Conservation (phyloP, 2,329 filamentous ascomycete genomes). For the Samsoniella hepiali region DNA sequence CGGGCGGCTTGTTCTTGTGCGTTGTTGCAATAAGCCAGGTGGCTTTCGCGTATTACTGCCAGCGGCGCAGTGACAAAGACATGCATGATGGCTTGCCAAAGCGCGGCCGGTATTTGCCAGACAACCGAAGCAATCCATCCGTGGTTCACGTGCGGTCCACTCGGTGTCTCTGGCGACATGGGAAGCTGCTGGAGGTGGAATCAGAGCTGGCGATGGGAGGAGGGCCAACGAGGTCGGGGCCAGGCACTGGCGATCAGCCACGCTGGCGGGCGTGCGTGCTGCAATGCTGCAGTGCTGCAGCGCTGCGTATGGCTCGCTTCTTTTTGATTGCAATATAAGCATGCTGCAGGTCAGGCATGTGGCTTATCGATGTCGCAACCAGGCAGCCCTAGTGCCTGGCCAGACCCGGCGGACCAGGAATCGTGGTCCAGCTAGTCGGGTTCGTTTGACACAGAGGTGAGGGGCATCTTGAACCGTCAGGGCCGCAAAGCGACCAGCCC, state of each 20-base stretch:
- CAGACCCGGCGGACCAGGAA: neutral
- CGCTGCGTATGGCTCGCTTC: neutral
- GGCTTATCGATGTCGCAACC: conserved; percentile 7
- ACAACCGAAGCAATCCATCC: neutral
- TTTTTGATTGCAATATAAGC: conserved; percentile 4
- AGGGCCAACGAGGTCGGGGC: neutral
- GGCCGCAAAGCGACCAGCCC: neutral
- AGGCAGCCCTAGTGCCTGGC: conserved; percentile 6
- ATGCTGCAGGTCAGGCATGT: conserved; percentile 3
- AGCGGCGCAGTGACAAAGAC: conserved; percentile 8
- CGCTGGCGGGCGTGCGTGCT: neutral
- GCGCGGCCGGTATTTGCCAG: neutral
- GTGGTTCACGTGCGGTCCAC: conserved; percentile 4
- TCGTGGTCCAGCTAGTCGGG: conserved; percentile 13
- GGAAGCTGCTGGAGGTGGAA: neutral
- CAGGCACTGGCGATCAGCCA: conserved; percentile 5
- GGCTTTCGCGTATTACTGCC: neutral
- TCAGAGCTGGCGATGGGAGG: neutral
- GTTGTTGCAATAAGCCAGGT: neutral
- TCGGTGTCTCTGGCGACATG: neutral
- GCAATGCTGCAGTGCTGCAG: too few species aligned
- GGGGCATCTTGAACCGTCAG: neutral
- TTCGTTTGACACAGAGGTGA: neutral
- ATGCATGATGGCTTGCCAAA: conserved; percentile 6
- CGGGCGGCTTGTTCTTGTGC: conserved; percentile 11